Evolutionary conservation across 1,284 basidiomycete species (phyloP).

Genomic region (Ceratobasidium sp.): DNA sequence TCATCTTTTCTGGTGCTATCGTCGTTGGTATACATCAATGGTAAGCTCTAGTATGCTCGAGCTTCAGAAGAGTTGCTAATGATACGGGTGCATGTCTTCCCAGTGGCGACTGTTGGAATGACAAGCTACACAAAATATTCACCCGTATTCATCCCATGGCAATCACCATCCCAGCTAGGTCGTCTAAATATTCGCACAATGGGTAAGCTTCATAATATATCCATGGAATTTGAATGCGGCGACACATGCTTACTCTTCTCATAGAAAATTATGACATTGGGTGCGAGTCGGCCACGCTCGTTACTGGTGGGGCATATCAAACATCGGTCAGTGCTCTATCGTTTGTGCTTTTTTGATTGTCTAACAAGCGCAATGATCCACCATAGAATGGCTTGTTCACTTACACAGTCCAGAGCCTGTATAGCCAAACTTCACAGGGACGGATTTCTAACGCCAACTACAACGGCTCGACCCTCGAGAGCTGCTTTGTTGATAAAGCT

Average conservation of each 20-base stretch:
- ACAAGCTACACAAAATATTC: conserved; percentile 3
- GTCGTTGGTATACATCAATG: too few species aligned
- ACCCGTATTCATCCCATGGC: not conserved
- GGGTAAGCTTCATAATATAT: not conserved
- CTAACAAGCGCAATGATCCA: not conserved
- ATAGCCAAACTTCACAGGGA: not conserved
- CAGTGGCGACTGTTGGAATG: conserved; percentile 1
- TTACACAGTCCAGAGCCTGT: not conserved
- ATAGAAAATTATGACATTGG: not conserved
- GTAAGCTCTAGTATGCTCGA: too few species aligned
- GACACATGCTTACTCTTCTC: not conserved
- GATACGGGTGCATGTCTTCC: too few species aligned
- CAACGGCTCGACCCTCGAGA: not conserved
- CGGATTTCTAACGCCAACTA: conserved; percentile 9
- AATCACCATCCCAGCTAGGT: not conserved
- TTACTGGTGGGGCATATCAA: conserved; percentile 8
- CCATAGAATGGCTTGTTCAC: conserved; percentile 3
- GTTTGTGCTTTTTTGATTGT: not conserved
- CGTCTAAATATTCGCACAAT: not conserved
- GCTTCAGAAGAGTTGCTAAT: too few species aligned
- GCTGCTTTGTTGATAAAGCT: not conserved
- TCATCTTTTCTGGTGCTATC: too few species aligned
- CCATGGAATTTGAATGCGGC: not conserved
- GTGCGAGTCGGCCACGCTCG: not conserved
- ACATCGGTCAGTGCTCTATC: not conserved